Conservation (phyloP, 495 filamentous ascomycete genomes). For the Xylaria scruposa region DNA sequence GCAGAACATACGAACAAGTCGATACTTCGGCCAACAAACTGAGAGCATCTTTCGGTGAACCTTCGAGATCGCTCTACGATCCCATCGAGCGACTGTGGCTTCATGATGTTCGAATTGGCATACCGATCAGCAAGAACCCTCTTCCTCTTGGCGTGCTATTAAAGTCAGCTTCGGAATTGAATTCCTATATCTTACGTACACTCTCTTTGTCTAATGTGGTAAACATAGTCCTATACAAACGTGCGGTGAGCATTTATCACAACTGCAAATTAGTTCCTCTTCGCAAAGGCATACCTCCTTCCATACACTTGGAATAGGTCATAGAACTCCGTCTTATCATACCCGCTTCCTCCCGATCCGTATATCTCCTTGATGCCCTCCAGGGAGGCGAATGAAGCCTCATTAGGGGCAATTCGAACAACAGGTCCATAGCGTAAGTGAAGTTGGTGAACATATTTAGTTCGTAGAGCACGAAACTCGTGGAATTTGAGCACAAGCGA, state of each 20-base stretch:
- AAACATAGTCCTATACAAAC: constrained; percentile 60
- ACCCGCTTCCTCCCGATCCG: constrained; percentile 67
- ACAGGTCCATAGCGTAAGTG: constrained; percentile 63
- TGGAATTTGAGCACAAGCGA: constrained; percentile 62
- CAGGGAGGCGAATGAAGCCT: constrained; percentile 65
- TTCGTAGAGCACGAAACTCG: constrained; percentile 61
- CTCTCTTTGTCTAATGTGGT: constrained; percentile 63
- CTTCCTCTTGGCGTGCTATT: constrained; percentile 65
- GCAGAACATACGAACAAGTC: constrained; percentile 62
- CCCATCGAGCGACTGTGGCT: constrained; percentile 55
- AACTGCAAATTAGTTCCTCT: background rate
- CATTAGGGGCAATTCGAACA: constrained; percentile 64
- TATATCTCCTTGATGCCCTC: constrained; percentile 71
- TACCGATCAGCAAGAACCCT: constrained; percentile 68
- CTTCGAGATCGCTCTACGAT: constrained; percentile 60
- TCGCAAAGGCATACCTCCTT: constrained; percentile 47
- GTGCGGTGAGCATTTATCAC: constrained; percentile 24
- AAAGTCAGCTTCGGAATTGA: background rate
- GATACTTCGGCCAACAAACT: constrained; percentile 50
- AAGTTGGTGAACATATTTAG: constrained; percentile 60
- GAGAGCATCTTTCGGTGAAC: constrained; percentile 58
- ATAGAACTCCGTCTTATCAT: constrained; percentile 73
- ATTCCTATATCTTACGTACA: constrained; percentile 41
- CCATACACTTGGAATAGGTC: constrained; percentile 65
- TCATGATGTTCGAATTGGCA: constrained; percentile 69